These are phyloP conservation scores for Phytophthora syringae DNA, from an alignment of 352 stramenopile genomes.

Conservation along the genomic window DNA sequence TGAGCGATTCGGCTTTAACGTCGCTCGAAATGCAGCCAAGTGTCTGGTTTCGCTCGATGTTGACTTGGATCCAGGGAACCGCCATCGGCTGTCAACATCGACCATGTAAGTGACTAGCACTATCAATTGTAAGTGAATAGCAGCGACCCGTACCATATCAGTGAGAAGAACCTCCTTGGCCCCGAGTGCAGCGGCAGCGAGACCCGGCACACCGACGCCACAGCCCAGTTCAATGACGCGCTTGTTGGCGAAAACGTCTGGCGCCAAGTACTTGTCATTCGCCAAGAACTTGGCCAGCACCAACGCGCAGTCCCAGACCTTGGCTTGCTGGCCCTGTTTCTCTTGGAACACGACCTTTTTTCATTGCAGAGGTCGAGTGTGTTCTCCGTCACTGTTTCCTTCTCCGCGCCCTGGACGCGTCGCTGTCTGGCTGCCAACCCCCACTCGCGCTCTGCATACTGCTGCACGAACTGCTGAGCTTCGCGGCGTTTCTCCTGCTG, in stretches of 20 bases:
- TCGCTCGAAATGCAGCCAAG: constrained; percentile 27
- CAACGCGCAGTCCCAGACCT: constrained; percentile 67
- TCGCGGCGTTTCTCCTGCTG: constrained; percentile 47
- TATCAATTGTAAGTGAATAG: neutral
- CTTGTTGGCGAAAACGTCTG: constrained; percentile 53
- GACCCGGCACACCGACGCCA: constrained; percentile 57
- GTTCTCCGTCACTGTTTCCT: constrained; percentile 41
- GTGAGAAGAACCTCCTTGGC: constrained; percentile 54
- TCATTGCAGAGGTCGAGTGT: constrained; percentile 29
- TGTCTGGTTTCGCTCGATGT: constrained; percentile 53
- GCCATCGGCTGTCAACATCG: constrained; percentile 33
- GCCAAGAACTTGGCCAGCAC: constrained; percentile 61
- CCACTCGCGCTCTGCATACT: constrained; percentile 51
- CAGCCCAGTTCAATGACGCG: constrained; percentile 66
- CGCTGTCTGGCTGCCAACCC: constrained; percentile 43
- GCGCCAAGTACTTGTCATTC: constrained; percentile 40
- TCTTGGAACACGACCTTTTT: constrained; percentile 47
- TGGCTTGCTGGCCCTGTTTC: constrained; percentile 63
- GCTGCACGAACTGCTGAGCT: constrained; percentile 38
- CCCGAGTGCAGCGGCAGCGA: constrained; percentile 49
- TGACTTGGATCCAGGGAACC: constrained; percentile 57
- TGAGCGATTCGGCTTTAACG: constrained; percentile 35
- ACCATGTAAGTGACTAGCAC: constrained; percentile 3
- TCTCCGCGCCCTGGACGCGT: constrained; percentile 32
- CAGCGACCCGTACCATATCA: constrained; percentile 48